Conservation (phyloP, 1,284 basidiomycete species). For the Trametes hirsuta region DNA sequence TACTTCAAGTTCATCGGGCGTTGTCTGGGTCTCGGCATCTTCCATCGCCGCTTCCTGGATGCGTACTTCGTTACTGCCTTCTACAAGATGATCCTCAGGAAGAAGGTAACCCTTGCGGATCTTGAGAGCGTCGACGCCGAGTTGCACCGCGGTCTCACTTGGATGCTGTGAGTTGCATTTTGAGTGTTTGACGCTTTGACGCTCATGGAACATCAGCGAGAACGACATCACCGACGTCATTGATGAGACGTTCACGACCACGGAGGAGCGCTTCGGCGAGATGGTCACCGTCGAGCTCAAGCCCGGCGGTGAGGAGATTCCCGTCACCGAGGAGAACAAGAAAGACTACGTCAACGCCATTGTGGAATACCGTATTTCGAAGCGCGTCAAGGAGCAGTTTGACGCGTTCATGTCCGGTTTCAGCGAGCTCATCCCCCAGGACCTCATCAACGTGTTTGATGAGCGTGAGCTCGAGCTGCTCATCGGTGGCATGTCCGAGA, state of each 20-base stretch:
- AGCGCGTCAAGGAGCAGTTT: slow-evolving; percentile 94
- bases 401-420: slow-evolving; percentile 96
- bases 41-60: slow-evolving; percentile 98
- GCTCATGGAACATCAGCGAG: slow-evolving; percentile 53
- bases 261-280: slow-evolving; percentile 98
- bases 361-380: slow-evolving; percentile 93
- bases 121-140: slow-evolving; percentile 91
- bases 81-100: slow-evolving; percentile 98
- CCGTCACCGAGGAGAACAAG: slow-evolving; percentile 98
- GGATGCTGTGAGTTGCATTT: slow-evolving; percentile 85
- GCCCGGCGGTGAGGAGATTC: slow-evolving; percentile 81
- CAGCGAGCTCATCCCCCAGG: slow-evolving; percentile 93
- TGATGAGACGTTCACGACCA: slow-evolving; percentile 93
- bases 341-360: slow-evolving; percentile 97
- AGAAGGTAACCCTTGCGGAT: slow-evolving; percentile 85
- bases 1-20: slow-evolving; percentile 99
- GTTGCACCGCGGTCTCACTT: slow-evolving; percentile 88
- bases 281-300: slow-evolving; percentile 93
- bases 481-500: slow-evolving; percentile 99
- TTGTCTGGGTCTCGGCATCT: slow-evolving; percentile 93
- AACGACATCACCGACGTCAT: slow-evolving; percentile 95
- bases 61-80: slow-evolving; percentile 99
- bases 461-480: slow-evolving; percentile 96
- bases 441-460: slow-evolving; percentile 97
- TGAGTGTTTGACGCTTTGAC: background rate